Base-by-base conservation (phyloP, 1,139 yeast species). In the Yamadazyma songkhlaensis region DNA sequence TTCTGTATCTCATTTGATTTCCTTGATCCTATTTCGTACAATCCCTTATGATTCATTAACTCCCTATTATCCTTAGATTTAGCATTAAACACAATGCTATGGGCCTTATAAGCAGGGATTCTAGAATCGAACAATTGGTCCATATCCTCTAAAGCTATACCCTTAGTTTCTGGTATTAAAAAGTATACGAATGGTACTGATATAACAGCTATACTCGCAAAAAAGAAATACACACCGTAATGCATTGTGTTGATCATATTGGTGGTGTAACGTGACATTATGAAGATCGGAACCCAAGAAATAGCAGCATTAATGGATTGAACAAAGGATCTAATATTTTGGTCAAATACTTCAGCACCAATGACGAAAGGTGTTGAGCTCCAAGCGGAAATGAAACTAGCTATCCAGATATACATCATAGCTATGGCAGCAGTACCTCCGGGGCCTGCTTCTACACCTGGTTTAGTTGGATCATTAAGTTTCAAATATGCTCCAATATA, bases 351-450 rank as follows among this genome's bases (percentile, higher is more conserved):
- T 45, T 68, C 74, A 36, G 65, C 50, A 9, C 74, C 73, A 32
- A 66, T 63, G 28, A 68, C 72, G 44, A 63, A 68, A 3, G 74
- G 74, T 26, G 71, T 72, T 6, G 71, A 72, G 10, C 70, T 63
- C 74, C 74, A 68, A 2, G 72, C 72, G 32, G 61, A 52, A 32
- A 67, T 66, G 38, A 67, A 68, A 1, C 70, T 62, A 4, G 71
- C 71, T 35, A 67, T 63, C 72, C 73, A 67, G 32, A 67, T 53
- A 46, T 67, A 68, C 72, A 68, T 66, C 61, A 67, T 53, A 7
- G 55, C 72, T 46, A 67, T 62, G 9, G 74, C 74, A 9, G 70
- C 71, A 24, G 58, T 61, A 17, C 72, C 74, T 6, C 69, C 72
- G 29, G 72, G 71, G 21, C 73, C 73, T 11, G 70, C 67, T 34